Evolutionary conservation across 805 yeast genomes (phyloP).

Genomic region (Saturnispora diversa): DNA sequence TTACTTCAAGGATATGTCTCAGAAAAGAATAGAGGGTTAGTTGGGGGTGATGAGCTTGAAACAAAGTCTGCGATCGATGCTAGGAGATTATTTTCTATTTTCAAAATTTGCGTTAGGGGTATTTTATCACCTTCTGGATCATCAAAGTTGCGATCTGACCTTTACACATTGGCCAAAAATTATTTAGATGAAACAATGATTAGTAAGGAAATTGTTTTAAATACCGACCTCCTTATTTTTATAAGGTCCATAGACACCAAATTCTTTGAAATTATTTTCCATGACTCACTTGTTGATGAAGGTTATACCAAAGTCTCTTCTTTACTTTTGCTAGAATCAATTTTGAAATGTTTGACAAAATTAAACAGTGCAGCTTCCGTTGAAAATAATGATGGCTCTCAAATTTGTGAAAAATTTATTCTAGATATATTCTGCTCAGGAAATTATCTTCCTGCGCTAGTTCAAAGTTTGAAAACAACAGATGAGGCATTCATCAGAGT

Average conservation of each 20-base stretch:
- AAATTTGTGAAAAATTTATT: constrained; percentile 45
- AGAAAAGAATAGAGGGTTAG: constrained; percentile 25
- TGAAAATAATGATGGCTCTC: constrained; percentile 37
- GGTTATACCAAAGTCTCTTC: constrained; percentile 72
- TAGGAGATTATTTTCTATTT: constrained; percentile 54
- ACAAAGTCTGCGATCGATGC: constrained; percentile 33
- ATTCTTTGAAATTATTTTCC: constrained; percentile 56
- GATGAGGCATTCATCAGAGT: constrained; percentile 51
- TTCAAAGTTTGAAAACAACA: constrained; percentile 58
- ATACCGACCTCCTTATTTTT: constrained; percentile 41
- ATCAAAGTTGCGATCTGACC: constrained; percentile 61
- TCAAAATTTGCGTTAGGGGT: constrained; percentile 68
- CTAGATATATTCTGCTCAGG: constrained; percentile 53
- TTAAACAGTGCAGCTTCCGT: no score
- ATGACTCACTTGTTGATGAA: constrained; percentile 74
- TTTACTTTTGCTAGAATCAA: constrained; percentile 56
- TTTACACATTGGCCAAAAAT: constrained; percentile 65
- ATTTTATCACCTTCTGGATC: constrained; percentile 64
- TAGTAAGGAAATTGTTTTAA: constrained; percentile 32
- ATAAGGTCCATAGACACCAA: constrained; percentile 52
- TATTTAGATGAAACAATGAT: constrained; percentile 47
- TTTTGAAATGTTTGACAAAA: constrained; percentile 34
- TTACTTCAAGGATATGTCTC: constrained; percentile 55
- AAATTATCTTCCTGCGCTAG: constrained; percentile 57
- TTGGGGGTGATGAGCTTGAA: constrained; percentile 27